phyloP scores from a whole-genome alignment of 73 alveolate species.

The Uronychia binucleata region DNA sequence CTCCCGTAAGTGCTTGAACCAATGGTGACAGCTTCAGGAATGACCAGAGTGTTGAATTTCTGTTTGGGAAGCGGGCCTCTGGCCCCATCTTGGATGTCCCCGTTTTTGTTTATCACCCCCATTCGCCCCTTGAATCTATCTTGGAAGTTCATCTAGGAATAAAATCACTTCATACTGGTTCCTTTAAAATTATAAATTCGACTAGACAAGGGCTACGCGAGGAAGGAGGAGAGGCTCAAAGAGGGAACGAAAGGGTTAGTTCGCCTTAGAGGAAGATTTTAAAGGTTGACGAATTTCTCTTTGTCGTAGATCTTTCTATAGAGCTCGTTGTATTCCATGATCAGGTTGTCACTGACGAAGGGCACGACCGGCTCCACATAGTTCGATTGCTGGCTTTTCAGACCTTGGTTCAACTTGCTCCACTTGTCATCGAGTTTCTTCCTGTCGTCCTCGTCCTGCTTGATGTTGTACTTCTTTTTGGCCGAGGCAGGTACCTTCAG shows the following conservation, averaged over 20 bases:
- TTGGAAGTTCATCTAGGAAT: background rate
- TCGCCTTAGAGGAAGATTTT: background rate
- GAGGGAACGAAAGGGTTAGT: background rate
- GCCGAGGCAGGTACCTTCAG: slow-evolving; percentile 43
- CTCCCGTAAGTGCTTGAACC: background rate
- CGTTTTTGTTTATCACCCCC: background rate
- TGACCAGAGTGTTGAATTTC: background rate
- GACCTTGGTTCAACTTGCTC: slow-evolving; percentile 61
- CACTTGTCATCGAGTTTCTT: slow-evolving; percentile 75
- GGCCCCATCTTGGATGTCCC: background rate
- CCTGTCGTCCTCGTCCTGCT: slow-evolving; percentile 72
- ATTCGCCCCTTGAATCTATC: background rate
- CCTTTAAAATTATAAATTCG: no score
- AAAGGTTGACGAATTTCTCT: slow-evolving; percentile 44
- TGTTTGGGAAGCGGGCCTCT: background rate
- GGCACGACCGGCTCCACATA: slow-evolving; percentile 49
- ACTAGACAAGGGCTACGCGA: background rate
- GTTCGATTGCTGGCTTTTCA: slow-evolving; percentile 33
- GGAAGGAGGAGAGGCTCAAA: background rate
- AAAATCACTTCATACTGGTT: background rate
- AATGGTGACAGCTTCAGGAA: background rate
- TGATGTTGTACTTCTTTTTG: slow-evolving; percentile 40
- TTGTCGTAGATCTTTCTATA: slow-evolving; percentile 60
- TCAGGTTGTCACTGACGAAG: slow-evolving; percentile 34
- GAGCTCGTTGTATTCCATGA: slow-evolving; percentile 57